Percentiles rank a stretch among this genome's conserved stretches.
Evolutionary conservation across 2,329 filamentous ascomycete species (phyloP).

Genomic region (Plenodomus tracheiphilus): DNA sequence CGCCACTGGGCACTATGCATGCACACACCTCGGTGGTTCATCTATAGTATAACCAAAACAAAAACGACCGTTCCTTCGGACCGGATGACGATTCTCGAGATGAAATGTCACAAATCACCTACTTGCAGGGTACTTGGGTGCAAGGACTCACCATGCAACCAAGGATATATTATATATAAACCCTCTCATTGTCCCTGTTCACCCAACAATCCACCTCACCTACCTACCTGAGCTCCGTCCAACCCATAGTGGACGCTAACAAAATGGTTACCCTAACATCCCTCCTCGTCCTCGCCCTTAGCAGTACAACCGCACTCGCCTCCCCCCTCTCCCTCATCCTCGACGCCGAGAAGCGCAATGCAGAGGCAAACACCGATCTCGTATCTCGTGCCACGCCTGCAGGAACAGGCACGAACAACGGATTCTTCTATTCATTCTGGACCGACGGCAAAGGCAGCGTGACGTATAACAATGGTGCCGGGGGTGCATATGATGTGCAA

Average conservation of each 20-base stretch:
- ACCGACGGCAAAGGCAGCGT: conserved; percentile 56
- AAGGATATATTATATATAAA: no score
- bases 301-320: conserved; percentile 29
- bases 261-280: conserved; percentile 39
- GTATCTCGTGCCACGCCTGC: conserved; percentile 22
- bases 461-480: conserved; percentile 57
- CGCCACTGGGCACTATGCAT: conserved; percentile 21
- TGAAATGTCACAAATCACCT: conserved; percentile 2
- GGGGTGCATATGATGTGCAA: conserved; percentile 49
- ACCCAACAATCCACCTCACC: no score
- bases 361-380: conserved; percentile 9
- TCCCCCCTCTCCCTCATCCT: conserved; percentile 32
- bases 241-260: conserved; percentile 6
- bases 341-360: conserved; percentile 10
- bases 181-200: neutral
- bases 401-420: conserved; percentile 34
- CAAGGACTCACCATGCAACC: no score
- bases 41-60: no score
- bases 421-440: conserved; percentile 57
- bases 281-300: conserved; percentile 31
- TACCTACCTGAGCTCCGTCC: no score
- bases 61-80: conserved; percentile 6
- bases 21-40: no score
- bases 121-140: no score
- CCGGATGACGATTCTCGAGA: conserved; percentile 13